Conservation (phyloP, 2,329 filamentous ascomycete genomes). For the Truncatella angustata region DNA sequence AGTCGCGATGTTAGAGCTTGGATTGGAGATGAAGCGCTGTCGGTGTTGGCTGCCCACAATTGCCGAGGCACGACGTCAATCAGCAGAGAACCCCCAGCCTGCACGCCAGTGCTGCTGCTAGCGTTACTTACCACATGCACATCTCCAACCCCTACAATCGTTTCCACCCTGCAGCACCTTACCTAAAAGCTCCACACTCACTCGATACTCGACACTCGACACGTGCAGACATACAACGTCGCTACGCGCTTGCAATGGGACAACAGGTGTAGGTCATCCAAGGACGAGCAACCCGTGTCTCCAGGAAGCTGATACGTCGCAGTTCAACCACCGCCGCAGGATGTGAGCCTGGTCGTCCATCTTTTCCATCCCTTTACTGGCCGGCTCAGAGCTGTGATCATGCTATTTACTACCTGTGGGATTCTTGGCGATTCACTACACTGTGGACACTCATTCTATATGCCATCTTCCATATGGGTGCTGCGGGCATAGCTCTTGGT, state of each 20-base stretch:
- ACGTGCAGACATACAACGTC: not conserved
- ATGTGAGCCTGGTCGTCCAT: slow-evolving; percentile 38
- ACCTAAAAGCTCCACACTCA: not conserved
- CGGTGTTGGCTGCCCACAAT: slow-evolving; percentile 8
- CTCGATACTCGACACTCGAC: not conserved
- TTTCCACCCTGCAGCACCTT: not conserved
- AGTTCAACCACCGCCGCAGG: slow-evolving; percentile 1
- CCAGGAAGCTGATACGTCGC: not conserved
- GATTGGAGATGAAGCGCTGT: too few relatives aligned
- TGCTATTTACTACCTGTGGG: slow-evolving; percentile 69
- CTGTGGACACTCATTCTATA: slow-evolving; percentile 84
- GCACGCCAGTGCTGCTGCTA: not conserved
- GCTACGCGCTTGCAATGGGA: not conserved
- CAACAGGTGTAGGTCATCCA: slow-evolving; percentile 4
- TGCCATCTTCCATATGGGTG: slow-evolving; percentile 70
- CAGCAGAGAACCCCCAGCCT: slow-evolving; percentile 8
- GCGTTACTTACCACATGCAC: not conserved
- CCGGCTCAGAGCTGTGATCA: slow-evolving; percentile 53
- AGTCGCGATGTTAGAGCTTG: not conserved
- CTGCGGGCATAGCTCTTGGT: slow-evolving; percentile 67
- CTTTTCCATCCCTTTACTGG: slow-evolving; percentile 82
- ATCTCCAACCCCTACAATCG: not conserved
- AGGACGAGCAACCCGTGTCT: not conserved
- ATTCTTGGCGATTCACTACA: slow-evolving; percentile 86
- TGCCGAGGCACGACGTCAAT: slow-evolving; percentile 26